Percentiles rank a stretch among this genome's conserved stretches.
phyloP scores from a whole-genome alignment of 192 early-diverging fungal species.

The Coemansia sp. region DNA sequence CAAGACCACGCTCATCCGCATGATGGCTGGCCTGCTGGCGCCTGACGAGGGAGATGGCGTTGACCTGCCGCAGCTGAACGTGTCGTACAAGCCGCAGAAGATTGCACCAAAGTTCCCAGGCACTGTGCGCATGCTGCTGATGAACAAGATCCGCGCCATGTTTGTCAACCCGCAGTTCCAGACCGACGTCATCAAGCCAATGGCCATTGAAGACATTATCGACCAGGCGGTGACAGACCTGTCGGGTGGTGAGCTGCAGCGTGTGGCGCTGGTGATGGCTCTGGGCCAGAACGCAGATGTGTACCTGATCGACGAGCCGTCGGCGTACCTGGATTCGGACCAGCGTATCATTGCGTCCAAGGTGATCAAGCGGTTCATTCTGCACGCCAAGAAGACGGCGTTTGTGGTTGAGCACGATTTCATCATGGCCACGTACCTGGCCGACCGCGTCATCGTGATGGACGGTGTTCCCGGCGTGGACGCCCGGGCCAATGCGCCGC shows the following conservation, averaged over 20 bases:
- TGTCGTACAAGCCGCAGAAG: constrained; percentile 98
- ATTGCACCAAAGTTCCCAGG: constrained; percentile 93
- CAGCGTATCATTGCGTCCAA: constrained; percentile 98
- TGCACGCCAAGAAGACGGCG: constrained; percentile 94
- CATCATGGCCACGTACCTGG: constrained; percentile 98
- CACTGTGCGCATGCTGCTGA: constrained; percentile 87
- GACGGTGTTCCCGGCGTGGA: constrained; percentile 84
- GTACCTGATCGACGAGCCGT: constrained; percentile 97
- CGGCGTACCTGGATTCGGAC: constrained; percentile 97
- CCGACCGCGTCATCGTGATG: constrained; percentile 95
- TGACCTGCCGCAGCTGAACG: constrained; percentile 79
- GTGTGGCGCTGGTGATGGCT: constrained; percentile 90
- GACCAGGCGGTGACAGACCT: constrained; percentile 83
- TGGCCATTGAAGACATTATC: constrained; percentile 88
- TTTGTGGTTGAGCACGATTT: constrained; percentile 99
- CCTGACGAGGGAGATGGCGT: constrained; percentile 73
- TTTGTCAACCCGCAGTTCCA: constrained; percentile 96
- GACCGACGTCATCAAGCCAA: constrained; percentile 92
- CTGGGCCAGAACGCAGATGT: constrained; percentile 92
- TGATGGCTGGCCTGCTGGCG: constrained; percentile 80
- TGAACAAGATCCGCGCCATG: constrained; percentile 77
- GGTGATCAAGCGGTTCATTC: constrained; percentile 97
- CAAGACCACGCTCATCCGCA: constrained; percentile 94
- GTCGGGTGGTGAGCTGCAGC: constrained; percentile 99
- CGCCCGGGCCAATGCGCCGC: constrained; percentile 80